These are phyloP conservation scores for Candida dajiaensis DNA, from an alignment of 805 yeast species.

Conservation along the genomic window DNA sequence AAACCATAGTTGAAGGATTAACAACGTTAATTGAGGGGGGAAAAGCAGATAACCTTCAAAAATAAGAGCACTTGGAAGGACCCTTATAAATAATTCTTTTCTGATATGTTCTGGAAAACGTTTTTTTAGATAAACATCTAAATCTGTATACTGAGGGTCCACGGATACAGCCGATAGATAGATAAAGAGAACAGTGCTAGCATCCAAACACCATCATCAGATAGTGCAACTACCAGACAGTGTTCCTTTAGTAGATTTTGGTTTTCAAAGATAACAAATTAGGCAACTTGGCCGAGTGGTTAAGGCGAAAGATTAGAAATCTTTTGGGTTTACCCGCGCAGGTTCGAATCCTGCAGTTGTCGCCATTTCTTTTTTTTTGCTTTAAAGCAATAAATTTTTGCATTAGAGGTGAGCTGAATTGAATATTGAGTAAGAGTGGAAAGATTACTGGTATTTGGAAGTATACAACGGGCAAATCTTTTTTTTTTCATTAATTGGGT, in stretches of 20 bases:
- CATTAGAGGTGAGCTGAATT: too few species aligned
- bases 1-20: background rate
- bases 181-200: background rate
- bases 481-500: too few species aligned
- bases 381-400: too few species aligned
- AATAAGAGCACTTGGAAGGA: background rate
- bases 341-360: constrained; percentile 73
- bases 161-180: background rate
- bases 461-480: too few species aligned
- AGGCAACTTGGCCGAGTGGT: constrained; percentile 59
- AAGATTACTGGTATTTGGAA: too few species aligned
- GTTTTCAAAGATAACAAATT: background rate
- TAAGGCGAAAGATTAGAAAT: constrained; percentile 60
- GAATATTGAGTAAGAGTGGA: too few species aligned
- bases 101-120: background rate
- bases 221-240: too few species aligned
- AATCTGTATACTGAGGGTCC: background rate
- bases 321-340: constrained; percentile 59
- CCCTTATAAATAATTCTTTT: background rate
- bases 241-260: too few species aligned
- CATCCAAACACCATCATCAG: too few species aligned
- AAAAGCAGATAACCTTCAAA: too few species aligned
- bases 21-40: too few species aligned
- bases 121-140: background rate
- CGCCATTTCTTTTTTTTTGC: constrained; percentile 38